Percentiles rank a stretch among this genome's conserved stretches.
Conservation (phyloP, 2,329 filamentous ascomycete species). For the Mycogone perniciosa region DNA sequence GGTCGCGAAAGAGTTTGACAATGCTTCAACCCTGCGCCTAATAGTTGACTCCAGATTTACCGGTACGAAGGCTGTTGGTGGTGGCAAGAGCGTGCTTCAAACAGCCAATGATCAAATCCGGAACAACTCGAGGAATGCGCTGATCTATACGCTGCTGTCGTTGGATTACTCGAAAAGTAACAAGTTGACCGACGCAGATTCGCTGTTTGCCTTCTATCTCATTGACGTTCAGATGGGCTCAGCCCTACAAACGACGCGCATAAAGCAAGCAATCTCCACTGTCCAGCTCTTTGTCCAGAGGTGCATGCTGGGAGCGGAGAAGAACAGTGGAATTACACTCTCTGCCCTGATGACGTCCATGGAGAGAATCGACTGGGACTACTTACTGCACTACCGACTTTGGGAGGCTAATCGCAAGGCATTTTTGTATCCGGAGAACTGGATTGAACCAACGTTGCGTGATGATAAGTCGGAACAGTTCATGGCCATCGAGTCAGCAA, state of each 20-base stretch:
- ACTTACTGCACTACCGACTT: constrained; percentile 1
- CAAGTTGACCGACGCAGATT: neutral
- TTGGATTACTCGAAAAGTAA: neutral
- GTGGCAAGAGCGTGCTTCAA: neutral
- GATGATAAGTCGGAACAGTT: constrained; percentile 6
- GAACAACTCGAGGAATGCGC: neutral
- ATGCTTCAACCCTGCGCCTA: neutral
- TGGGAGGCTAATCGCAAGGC: constrained; percentile 12
- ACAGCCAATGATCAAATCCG: neutral
- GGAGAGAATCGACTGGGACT: neutral
- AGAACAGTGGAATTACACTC: neutral
- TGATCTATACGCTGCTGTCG: neutral
- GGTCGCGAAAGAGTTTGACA: neutral
- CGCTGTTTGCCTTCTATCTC: constrained; percentile 8
- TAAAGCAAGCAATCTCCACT: constrained; percentile 14
- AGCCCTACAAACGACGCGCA: constrained; percentile 11
- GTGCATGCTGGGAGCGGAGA: constrained; percentile 11
- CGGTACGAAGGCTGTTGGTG: neutral
- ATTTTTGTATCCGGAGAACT: constrained; percentile 11
- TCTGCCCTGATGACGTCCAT: neutral
- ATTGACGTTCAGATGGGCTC: constrained; percentile 14
- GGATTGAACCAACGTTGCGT: constrained; percentile 8
- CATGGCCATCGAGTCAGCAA: neutral
- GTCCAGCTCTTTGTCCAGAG: constrained; percentile 15
- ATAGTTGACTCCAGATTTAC: neutral